Evolutionary conservation across 805 yeast species (phyloP), one percentile per base, ranked within the genome.

Genomic region (Debaryomyces hansenii): DNA sequence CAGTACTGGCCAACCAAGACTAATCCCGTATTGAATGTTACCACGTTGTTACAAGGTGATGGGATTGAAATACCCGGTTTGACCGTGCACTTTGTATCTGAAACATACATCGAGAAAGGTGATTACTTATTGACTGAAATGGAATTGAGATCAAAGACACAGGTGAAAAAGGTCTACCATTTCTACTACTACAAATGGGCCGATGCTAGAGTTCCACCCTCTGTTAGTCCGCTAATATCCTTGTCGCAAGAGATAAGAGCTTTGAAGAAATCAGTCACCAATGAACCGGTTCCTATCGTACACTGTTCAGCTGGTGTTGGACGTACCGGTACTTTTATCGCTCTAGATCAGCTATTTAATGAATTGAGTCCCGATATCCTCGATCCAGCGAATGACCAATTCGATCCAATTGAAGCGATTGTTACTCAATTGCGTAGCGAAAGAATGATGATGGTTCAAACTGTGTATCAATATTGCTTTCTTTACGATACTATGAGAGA

Each of bases 271-370:
- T 20, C 21, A 5, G 32, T 16, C 9, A 46, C 37, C 11, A 42
- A 33, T 15, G 31, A 42, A 4, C 54, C 57, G 1, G 42, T 52
- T 3, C 73, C 72, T 12, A 60, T 62, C 12, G 51, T 65, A 11
- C 79, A 75, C 51, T 75, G 79, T 44, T 74, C 79, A 5, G 79
- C 79, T 5, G 79, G 79, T 0, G 78, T 74, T 1, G 79, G 79
- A 3, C 56, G 79, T 49, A 70, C 78, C 0, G 75, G 75, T 2
- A 67, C 74, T 0, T 66, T 68, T 44, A 68, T 67, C 33, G 70
- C 71, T 5, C 53, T 63, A 49, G 75, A 64, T 58, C 69, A 66
- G 54, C 47, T 72, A 47, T 41, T 59, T 55, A 55, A 34, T 50
- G 34, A 31, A n/a, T 14, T 14, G 16, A 11, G 12, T 24, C 24